Evolutionary conservation across 306 rosid genomes (phyloP).

Genomic region (Ormosia emarginata): DNA sequence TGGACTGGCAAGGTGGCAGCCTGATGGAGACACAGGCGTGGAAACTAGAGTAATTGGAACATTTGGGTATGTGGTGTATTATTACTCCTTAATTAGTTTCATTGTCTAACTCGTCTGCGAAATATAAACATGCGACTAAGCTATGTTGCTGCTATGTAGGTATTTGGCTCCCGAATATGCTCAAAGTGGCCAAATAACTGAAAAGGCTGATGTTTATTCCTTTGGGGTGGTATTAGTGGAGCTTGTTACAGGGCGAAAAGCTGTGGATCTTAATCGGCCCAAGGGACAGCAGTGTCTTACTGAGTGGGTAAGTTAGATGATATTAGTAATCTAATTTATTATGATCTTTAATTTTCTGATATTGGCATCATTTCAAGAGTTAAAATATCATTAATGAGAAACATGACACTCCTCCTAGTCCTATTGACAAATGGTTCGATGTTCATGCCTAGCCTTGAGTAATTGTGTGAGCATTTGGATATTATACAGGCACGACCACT

Average conservation of each 20-base stretch:
- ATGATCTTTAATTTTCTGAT: neutral
- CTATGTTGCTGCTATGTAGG: slow-evolving; percentile 38
- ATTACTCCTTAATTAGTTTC: neutral
- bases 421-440: too few species aligned
- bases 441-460: slow-evolving; percentile 25
- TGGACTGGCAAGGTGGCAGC: slow-evolving; percentile 99
- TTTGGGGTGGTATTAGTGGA: slow-evolving; percentile 95
- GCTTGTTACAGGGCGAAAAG: slow-evolving; percentile 90
- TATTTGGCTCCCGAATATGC: slow-evolving; percentile 99
- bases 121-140: slow-evolving; percentile 10
- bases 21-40: slow-evolving; percentile 89
- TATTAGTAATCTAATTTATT: neutral
- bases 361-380: neutral
- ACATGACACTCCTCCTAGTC: neutral
- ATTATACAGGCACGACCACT: slow-evolving; percentile 79
- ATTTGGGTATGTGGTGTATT: slow-evolving; percentile 60
- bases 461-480: slow-evolving; percentile 26
- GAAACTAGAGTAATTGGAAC: slow-evolving; percentile 98
- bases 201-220: slow-evolving; percentile 95
- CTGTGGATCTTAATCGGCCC: slow-evolving; percentile 86
- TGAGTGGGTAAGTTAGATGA: slow-evolving; percentile 73
- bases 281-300: slow-evolving; percentile 99
- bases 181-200: slow-evolving; percentile 98
- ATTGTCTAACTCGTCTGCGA: neutral
- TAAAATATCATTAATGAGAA: neutral